Base-by-base conservation (phyloP, 768 basidiomycete genomes). In the Amanita rubescens region DNA sequence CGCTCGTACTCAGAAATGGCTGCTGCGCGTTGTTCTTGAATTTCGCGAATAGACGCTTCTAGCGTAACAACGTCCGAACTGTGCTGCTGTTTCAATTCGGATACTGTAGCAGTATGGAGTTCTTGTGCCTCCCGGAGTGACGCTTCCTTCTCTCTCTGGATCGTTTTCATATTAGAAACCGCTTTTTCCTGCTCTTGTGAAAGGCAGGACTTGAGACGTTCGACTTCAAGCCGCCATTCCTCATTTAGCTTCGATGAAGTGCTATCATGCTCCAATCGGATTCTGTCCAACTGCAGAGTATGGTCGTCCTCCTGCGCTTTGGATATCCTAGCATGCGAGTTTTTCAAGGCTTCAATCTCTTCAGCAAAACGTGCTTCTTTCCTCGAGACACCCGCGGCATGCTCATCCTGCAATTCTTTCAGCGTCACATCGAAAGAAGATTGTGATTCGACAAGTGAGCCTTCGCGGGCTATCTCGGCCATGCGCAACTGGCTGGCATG, bases 381-480 rank as follows among this genome's bases (percentile, higher is more conserved):
- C 55, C 82, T 76, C 14, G 75, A 60, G 53, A 90, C 75, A 11
- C 82, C 82, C 10, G 81, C 75, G 0, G 77, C 70, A 59, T 92
- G 87, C 60, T 87, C 88, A 15, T 85, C 82, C 61, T 86, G 85
- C 24, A 93, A 74, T 25, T 77, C 77, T 50, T 81, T 71, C 51
- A 94, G 66, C 22, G 81, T 80, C 8, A 75, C 55, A 39, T 77
- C 77, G 53, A 81, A 82, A 38, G 85, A 75, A 11, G 84, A 82
- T 64, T 90, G 75, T 4, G 88, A 87, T 62, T 87, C 87, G 7
- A 84, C 79, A 24, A 92, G 69, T 2, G 81, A 79, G 30, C 87
- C 89, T 57, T 90, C 80, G 20, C 80, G 80, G 22, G 86, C 74
- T 55, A 90, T 84, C 65, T 94, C 87, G 1, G 78, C 73, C 75